Evolutionary conservation across 2,329 filamentous ascomycete species (phyloP).

Genomic region (Alternaria sp.): DNA sequence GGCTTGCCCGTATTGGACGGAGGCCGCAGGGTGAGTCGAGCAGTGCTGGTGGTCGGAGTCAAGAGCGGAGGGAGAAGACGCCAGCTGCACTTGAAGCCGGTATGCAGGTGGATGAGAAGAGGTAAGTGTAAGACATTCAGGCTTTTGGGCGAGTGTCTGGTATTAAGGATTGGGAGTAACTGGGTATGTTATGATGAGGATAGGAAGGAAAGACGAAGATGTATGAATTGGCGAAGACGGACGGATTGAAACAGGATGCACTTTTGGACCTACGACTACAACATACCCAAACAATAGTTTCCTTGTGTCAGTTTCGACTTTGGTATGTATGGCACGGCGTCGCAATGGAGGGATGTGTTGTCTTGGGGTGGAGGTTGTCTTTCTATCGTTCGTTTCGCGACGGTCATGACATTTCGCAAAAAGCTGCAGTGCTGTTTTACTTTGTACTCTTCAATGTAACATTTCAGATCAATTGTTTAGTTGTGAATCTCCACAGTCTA

Average conservation of each 20-base stretch:
- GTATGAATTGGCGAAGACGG: neutral
- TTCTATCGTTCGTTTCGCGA: neutral
- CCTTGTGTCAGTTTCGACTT: neutral
- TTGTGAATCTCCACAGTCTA: neutral
- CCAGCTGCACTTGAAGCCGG: slow-evolving; percentile 18
- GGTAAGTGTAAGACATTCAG: neutral
- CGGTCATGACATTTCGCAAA: neutral
- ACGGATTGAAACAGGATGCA: neutral
- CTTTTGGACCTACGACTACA: neutral
- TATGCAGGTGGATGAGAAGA: slow-evolving; percentile 9
- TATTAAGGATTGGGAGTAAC: neutral
- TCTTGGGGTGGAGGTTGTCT: neutral
- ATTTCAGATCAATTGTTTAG: neutral
- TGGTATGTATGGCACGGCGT: slow-evolving; percentile 5
- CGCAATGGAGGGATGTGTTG: neutral
- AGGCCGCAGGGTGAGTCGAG: slow-evolving; percentile 20
- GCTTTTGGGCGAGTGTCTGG: neutral
- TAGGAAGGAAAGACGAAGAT: neutral
- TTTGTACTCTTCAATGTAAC: neutral
- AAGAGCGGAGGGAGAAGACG: slow-evolving; percentile 24
- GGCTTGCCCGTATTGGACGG: slow-evolving; percentile 78
- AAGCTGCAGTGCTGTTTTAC: neutral
- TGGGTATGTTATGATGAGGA: neutral
- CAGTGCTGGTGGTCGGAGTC: neutral
- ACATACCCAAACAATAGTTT: slow-evolving; percentile 4